phyloP scores from a whole-genome alignment of 2,329 filamentous ascomycete species.

The Fusarium sp. region DNA sequence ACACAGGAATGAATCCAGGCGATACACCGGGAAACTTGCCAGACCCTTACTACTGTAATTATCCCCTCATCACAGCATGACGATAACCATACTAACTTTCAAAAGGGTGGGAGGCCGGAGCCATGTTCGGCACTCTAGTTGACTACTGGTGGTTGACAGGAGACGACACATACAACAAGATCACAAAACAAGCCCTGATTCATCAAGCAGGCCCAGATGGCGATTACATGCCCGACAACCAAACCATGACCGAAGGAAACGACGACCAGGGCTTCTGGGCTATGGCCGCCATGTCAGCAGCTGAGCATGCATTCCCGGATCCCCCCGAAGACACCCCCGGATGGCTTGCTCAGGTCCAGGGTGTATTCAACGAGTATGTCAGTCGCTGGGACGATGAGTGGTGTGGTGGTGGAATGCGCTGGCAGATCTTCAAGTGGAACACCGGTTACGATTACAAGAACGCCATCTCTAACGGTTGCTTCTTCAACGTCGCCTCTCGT shows the following conservation, averaged over 20 bases:
- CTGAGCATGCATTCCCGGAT: conserved; percentile 80
- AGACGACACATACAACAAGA: conserved; percentile 71
- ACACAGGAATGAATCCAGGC: conserved; percentile 69
- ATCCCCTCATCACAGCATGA: conserved; percentile 48
- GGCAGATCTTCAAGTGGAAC: conserved; percentile 87
- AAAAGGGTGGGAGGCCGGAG: conserved; percentile 75
- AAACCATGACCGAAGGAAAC: conserved; percentile 71
- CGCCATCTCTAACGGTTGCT: conserved; percentile 74
- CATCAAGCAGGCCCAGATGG: conserved; percentile 69
- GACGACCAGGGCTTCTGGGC: conserved; percentile 88
- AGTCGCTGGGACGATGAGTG: conserved; percentile 72
- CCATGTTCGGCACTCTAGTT: conserved; percentile 76
- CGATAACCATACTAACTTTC: conserved; percentile 20
- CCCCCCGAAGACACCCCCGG: conserved; percentile 71
- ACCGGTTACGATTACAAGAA: conserved; percentile 77
- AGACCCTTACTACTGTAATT: conserved; percentile 72
- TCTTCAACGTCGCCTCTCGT: conserved; percentile 76
- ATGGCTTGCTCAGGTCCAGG: conserved; percentile 81
- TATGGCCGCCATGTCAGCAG: conserved; percentile 82
- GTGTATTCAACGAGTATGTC: conserved; percentile 83
- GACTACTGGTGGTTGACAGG: conserved; percentile 80
- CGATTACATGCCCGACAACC: conserved; percentile 76
- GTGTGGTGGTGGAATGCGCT: conserved; percentile 81
- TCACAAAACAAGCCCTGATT: conserved; percentile 67
- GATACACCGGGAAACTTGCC: conserved; percentile 68